Evolutionary conservation across 208 protist species (phyloP), one percentile per base, ranked within the genome.

Genomic region (Trypanosoma brucei): DNA sequence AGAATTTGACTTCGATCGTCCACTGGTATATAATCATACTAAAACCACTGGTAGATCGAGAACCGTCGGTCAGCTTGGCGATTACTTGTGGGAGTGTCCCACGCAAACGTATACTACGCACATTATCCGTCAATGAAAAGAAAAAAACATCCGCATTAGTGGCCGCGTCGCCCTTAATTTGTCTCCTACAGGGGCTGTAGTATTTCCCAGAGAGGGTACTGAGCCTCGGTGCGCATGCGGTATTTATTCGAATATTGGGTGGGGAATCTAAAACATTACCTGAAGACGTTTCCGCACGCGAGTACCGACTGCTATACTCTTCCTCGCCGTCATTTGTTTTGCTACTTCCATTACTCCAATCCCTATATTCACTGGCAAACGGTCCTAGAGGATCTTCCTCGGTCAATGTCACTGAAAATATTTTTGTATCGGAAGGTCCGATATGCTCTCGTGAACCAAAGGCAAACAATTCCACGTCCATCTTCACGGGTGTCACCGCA

Each of bases 111-210:
- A 86, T 72, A 2, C 34, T 14, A 4, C 60, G 70, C 5, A 79
- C 68, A 66, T 83, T 86, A 56, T 81, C 81, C 50, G 83, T 63
- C 34, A 86, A 62, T 5, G 76, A 76, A 50, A 79, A 86, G 40
- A 73, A 36, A 30, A 70, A 42, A 1, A 30, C 44, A 2, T 31
- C 52, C 48, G 56, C 42, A 0, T 14, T 44, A 40, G 38, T 31
- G n/a, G 42, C 45, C 8, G 13, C 38, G 39, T 14, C 13, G 53
- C 34, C 13, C 34, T 40, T 58, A 50, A 13, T 30, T 35, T 14
- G 30, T 51, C 55, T 53, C 48, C 72, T 65, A 44, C 80, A 86
- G 39, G 76, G 80, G 8, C 61, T 72, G 66, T 81, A 86, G 59
- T 67, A 76, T 9, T 56, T 62, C 14, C 72, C 70, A 0, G 73